These are phyloP conservation scores for Backusella tarrabulga DNA, from an alignment of 192 early-diverging fungal species.

Conservation along the genomic window DNA sequence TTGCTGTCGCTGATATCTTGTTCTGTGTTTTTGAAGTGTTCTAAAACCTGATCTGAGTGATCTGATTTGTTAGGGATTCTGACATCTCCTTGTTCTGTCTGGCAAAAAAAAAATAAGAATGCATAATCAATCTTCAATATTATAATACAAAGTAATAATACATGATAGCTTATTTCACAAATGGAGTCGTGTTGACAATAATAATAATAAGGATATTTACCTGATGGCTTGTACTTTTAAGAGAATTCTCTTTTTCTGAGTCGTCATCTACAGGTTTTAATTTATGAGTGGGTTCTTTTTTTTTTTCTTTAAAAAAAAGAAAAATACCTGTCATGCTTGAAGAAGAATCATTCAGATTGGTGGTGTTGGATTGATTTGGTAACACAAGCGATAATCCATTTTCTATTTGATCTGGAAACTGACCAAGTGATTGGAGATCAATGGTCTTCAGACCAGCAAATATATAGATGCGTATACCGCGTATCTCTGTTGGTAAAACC, in stretches of 20 bases:
- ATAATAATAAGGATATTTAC: background rate
- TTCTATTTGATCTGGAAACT: background rate
- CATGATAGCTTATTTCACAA: background rate
- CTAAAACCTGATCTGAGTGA: background rate
- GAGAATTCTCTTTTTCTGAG: background rate
- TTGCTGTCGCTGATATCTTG: background rate
- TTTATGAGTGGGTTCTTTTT: background rate
- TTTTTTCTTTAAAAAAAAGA: background rate
- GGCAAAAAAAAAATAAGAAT: background rate
- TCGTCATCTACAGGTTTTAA: background rate
- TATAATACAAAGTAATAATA: background rate
- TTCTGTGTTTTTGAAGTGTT: background rate
- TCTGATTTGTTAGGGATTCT: conserved; percentile 1
- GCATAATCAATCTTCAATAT: background rate
- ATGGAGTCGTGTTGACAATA: background rate
- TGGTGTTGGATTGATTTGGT: background rate
- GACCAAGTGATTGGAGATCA: background rate
- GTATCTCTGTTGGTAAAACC: background rate
- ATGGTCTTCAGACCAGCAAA: conserved; percentile 8
- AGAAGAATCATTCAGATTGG: background rate
- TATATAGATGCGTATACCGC: background rate
- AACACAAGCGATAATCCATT: background rate
- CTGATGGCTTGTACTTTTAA: background rate
- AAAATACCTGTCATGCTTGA: background rate
- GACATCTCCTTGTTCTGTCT: background rate